Conservation (phyloP, 768 basidiomycete species). For the Neoboletus magnificus region DNA sequence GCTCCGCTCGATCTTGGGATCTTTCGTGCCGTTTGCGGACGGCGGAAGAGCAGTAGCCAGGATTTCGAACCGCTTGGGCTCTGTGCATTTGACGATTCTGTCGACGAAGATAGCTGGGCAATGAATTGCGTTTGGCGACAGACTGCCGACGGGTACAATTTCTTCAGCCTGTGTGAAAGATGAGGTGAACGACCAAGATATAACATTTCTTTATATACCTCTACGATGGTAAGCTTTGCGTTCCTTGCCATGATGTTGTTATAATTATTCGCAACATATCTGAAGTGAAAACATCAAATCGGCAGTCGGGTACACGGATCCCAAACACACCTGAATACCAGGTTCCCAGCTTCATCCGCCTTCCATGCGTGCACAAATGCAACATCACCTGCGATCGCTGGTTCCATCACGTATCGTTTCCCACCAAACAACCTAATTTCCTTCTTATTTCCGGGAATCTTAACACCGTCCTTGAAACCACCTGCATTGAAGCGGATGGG, state of each 20-base stretch:
- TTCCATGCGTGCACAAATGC: slow-evolving; percentile 89
- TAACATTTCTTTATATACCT: slow-evolving; percentile 43
- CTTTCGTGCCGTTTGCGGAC: slow-evolving; percentile 36
- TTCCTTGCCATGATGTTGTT: slow-evolving; percentile 81
- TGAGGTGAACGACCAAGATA: not conserved
- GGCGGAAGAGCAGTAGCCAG: slow-evolving; percentile 55
- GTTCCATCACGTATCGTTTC: slow-evolving; percentile 72
- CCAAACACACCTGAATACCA: slow-evolving; percentile 70
- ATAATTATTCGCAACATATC: slow-evolving; percentile 85
- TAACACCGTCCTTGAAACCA: slow-evolving; percentile 62
- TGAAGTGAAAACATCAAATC: slow-evolving; percentile 24
- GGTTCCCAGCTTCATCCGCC: slow-evolving; percentile 84
- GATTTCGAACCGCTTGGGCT: slow-evolving; percentile 73
- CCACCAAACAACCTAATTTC: slow-evolving; percentile 73
- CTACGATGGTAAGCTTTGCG: slow-evolving; percentile 83
- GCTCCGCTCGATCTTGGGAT: slow-evolving; percentile 49
- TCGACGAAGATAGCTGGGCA: slow-evolving; percentile 82
- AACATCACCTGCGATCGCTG: slow-evolving; percentile 71
- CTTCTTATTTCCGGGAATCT: slow-evolving; percentile 67
- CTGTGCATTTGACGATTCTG: slow-evolving; percentile 73
- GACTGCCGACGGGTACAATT: slow-evolving; percentile 75
- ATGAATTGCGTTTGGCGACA: slow-evolving; percentile 81
- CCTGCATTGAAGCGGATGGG: slow-evolving; percentile 77
- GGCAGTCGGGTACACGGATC: not conserved
- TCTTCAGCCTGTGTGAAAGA: slow-evolving; percentile 63